phyloP scores from a whole-genome alignment of 148 eudicot genomes.

The Vaccinium corymbosum region DNA sequence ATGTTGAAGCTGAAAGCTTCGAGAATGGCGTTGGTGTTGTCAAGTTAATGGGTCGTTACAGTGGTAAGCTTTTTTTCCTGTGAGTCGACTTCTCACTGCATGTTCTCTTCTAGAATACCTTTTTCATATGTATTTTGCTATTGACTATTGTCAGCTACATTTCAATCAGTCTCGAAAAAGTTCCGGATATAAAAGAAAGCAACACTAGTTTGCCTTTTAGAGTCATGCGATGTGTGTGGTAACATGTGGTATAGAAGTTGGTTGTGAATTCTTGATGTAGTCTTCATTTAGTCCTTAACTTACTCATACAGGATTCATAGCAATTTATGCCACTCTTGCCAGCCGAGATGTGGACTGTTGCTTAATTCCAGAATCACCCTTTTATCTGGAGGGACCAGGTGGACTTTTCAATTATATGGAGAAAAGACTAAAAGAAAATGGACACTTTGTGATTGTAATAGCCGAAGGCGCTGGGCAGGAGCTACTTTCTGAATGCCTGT shows the following conservation, averaged over 20 bases:
- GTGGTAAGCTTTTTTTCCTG: slow-evolving; percentile 46
- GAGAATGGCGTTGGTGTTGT: slow-evolving; percentile 92
- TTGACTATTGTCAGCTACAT: not conserved
- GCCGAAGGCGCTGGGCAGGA: slow-evolving; percentile 99
- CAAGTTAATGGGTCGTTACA: slow-evolving; percentile 95
- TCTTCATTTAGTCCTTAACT: not conserved
- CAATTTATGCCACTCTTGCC: slow-evolving; percentile 97
- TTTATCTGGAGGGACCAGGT: slow-evolving; percentile 80
- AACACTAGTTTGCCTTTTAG: not conserved
- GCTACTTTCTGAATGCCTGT: slow-evolving; percentile 48
- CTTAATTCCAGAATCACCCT: slow-evolving; percentile 95
- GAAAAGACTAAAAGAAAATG: slow-evolving; percentile 78
- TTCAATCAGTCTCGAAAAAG: not conserved
- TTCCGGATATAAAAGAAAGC: not conserved
- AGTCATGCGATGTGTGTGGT: not conserved
- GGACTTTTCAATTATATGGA: slow-evolving; percentile 79
- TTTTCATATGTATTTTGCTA: not conserved
- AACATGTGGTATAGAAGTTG: not conserved
- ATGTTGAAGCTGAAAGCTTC: slow-evolving; percentile 94
- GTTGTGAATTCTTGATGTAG: not conserved
- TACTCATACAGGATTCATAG: slow-evolving; percentile 72
- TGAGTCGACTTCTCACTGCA: not conserved
- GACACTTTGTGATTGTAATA: slow-evolving; percentile 92
- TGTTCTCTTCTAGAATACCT: not conserved
- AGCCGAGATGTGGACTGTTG: slow-evolving; percentile 97